These are phyloP conservation scores for Cryptomeria japonica DNA, from an alignment of 75 land plant genomes.

Conservation along the genomic window DNA sequence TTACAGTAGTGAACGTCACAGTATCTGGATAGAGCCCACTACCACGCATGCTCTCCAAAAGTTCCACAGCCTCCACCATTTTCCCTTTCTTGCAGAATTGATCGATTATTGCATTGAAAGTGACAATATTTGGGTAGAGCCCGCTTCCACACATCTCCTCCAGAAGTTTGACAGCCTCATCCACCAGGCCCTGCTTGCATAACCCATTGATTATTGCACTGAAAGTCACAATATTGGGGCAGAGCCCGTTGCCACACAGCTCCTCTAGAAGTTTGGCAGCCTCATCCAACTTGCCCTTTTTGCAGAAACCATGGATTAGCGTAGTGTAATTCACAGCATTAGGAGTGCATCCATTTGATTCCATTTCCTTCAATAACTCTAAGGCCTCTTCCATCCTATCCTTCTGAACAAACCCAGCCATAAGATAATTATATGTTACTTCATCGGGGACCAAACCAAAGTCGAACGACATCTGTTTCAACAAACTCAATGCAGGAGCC, in stretches of 20 bases:
- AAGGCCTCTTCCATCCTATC: slow-evolving; percentile 50
- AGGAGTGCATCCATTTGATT: neutral
- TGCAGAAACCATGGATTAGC: slow-evolving; percentile 58
- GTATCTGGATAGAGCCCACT: slow-evolving; percentile 19
- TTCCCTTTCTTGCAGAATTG: neutral
- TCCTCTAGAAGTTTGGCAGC: too few species aligned
- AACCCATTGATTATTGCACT: too few species aligned
- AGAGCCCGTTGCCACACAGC: too few species aligned
- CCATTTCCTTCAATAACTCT: slow-evolving; percentile 24
- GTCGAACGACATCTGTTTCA: neutral
- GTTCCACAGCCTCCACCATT: slow-evolving; percentile 40
- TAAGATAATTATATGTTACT: slow-evolving; percentile 50
- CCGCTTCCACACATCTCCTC: too few species aligned
- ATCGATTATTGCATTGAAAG: too few species aligned
- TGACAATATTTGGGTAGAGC: too few species aligned
- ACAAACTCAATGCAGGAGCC: neutral
- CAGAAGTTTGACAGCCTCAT: too few species aligned
- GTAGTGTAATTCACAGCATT: slow-evolving; percentile 48
- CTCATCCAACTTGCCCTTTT: slow-evolving; percentile 38
- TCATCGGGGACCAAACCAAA: neutral
- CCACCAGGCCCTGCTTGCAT: too few species aligned
- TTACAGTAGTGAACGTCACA: slow-evolving; percentile 36
- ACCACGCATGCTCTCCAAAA: slow-evolving; percentile 37
- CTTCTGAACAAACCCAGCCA: slow-evolving; percentile 57
- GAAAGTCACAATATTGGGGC: too few species aligned